These are phyloP conservation scores for Leccinum subrobustum DNA, from an alignment of 1,284 basidiomycete genomes.

Conservation along the genomic window DNA sequence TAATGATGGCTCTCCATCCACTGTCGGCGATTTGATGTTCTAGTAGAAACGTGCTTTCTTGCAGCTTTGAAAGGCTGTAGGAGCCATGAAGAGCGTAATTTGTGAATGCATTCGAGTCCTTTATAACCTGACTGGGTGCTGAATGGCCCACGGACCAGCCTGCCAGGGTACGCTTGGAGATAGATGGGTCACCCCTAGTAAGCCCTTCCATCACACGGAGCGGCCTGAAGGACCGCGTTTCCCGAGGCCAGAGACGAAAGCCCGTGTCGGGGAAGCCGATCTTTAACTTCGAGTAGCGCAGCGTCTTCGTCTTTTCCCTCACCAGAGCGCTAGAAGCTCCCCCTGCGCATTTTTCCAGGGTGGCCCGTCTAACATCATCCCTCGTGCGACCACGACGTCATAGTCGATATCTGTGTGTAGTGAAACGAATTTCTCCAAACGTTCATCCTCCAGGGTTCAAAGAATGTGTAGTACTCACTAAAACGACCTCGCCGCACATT, in stretches of 20 bases:
- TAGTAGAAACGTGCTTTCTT: background rate
- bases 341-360: background rate
- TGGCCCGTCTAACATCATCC: too few relatives aligned
- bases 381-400: background rate
- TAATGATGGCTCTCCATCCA: slow-evolving; percentile 23
- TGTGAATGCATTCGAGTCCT: background rate
- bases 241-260: background rate
- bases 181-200: background rate
- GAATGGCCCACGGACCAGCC: background rate
- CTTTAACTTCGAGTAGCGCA: background rate
- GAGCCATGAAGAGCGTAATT: background rate
- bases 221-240: background rate
- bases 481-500: background rate
- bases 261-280: background rate
- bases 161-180: background rate
- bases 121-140: background rate
- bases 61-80: background rate
- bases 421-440: background rate
- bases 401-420: background rate
- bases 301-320: background rate
- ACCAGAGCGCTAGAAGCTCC: background rate
- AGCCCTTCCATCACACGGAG: background rate
- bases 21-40: slow-evolving; percentile 26
- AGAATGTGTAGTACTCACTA: background rate
- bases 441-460: background rate